Evolutionary conservation across 352 stramenopile genomes (phyloP).

Genomic region (Globisporangium canariense): DNA sequence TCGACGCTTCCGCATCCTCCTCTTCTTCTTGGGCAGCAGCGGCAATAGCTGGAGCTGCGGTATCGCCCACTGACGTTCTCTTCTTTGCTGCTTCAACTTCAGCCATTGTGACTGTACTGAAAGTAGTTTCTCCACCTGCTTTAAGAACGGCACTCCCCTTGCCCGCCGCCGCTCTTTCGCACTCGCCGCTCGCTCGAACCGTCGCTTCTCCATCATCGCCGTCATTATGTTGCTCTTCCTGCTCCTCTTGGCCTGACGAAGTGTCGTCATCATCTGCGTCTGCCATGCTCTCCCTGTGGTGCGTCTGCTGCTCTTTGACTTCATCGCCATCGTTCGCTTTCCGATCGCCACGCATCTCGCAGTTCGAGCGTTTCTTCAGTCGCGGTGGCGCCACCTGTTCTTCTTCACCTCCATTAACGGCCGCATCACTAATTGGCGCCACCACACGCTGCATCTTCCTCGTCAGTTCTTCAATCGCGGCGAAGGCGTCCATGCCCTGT

Average conservation of each 20-base stretch:
- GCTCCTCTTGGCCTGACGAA: background rate
- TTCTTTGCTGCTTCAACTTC: background rate
- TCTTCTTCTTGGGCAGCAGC: background rate
- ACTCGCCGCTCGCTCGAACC: slow-evolving; percentile 2
- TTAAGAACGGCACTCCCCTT: background rate
- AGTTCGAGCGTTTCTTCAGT: slow-evolving; percentile 10
- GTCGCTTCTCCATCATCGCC: background rate
- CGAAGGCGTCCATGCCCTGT: slow-evolving; percentile 75
- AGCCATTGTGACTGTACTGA: background rate
- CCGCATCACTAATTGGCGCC: background rate
- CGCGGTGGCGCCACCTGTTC: slow-evolving; percentile 6
- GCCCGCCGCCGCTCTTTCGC: slow-evolving; percentile 1
- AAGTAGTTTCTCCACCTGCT: background rate
- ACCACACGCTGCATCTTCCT: slow-evolving; percentile 68
- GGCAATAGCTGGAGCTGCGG: background rate
- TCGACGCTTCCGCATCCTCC: slow-evolving; percentile 1
- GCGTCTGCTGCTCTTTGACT: too few species aligned
- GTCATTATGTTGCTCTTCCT: background rate
- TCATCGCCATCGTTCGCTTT: background rate
- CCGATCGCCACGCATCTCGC: slow-evolving; percentile 6
- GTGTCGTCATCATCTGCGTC: background rate
- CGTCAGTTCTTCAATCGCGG: slow-evolving; percentile 82
- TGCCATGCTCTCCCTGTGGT: background rate
- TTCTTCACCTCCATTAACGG: slow-evolving; percentile 12
- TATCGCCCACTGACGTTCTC: background rate